Evolutionary conservation across 768 basidiomycete genomes (phyloP).

Genomic region (Boletus reticuloceps): DNA sequence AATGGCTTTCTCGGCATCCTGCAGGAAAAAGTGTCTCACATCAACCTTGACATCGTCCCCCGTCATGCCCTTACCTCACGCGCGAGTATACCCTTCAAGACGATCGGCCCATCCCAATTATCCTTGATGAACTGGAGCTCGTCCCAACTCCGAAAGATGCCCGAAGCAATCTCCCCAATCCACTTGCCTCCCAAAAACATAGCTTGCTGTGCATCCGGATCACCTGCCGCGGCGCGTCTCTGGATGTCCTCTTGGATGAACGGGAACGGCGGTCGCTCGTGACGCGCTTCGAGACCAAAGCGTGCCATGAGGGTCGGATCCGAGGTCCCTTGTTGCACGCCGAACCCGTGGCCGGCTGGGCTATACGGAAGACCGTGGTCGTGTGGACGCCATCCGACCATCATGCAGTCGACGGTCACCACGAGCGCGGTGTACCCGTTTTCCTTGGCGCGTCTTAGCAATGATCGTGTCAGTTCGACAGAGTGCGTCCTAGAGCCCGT

Average conservation of each 20-base stretch:
- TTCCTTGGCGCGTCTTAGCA: conserved; percentile 42
- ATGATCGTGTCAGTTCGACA: conserved; percentile 37
- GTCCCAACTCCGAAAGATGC: conserved; percentile 43
- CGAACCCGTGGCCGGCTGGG: conserved; percentile 36
- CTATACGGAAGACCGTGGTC: conserved; percentile 40
- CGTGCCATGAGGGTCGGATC: conserved; percentile 48
- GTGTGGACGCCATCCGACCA: conserved; percentile 44
- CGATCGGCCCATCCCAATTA: conserved; percentile 48
- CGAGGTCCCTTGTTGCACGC: conserved; percentile 39
- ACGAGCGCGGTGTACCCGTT: conserved; percentile 43
- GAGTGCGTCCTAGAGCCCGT: conserved; percentile 33
- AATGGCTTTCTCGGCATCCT: conserved; percentile 56
- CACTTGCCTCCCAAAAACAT: conserved; percentile 37
- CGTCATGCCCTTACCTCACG: conserved; percentile 5
- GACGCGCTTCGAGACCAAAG: conserved; percentile 27
- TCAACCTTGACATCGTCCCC: neutral
- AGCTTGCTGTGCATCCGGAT: conserved; percentile 27
- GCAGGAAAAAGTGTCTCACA: neutral
- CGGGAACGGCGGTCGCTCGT: conserved; percentile 34
- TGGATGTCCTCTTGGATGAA: conserved; percentile 32
- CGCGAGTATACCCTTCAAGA: conserved; percentile 45
- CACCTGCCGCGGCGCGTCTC: conserved; percentile 26
- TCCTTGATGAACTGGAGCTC: conserved; percentile 42
- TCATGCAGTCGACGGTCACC: conserved; percentile 44
- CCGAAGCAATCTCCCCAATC: conserved; percentile 38